phyloP scores from a whole-genome alignment of 2,329 filamentous ascomycete genomes.

The Pseudocercospora pini-densiflorae region DNA sequence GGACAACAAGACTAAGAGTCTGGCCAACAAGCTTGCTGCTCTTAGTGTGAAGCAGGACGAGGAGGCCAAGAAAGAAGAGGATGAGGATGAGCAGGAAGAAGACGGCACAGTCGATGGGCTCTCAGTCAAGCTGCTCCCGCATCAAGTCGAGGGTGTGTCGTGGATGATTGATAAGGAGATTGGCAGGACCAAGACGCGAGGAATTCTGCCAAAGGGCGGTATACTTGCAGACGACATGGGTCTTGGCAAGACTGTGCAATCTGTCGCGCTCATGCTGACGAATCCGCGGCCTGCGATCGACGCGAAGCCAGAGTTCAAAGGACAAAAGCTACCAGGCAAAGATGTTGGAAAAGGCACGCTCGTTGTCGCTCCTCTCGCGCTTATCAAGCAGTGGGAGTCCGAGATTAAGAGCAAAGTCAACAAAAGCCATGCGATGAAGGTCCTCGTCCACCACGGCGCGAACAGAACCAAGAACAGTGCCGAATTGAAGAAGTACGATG shows the following conservation, averaged over 20 bases:
- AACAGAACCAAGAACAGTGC: slow-evolving; percentile 78
- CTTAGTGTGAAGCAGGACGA: slow-evolving; percentile 50
- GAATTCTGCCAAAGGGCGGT: slow-evolving; percentile 81
- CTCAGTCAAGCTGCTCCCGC: slow-evolving; percentile 84
- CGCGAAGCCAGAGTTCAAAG: slow-evolving; percentile 55
- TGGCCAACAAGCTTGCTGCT: slow-evolving; percentile 51
- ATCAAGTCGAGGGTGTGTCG: slow-evolving; percentile 89
- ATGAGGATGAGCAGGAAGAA: slow-evolving; percentile 51
- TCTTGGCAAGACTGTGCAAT: slow-evolving; percentile 93
- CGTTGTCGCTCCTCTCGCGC: slow-evolving; percentile 87
- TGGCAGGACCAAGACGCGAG: slow-evolving; percentile 80
- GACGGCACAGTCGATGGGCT: slow-evolving; percentile 77
- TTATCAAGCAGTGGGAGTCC: slow-evolving; percentile 96
- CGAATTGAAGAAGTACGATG: slow-evolving; percentile 83
- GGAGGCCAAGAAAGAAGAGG: slow-evolving; percentile 53
- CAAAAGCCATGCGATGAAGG: slow-evolving; percentile 70
- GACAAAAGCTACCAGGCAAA: slow-evolving; percentile 69
- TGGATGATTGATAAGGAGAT: slow-evolving; percentile 97
- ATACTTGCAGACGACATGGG: slow-evolving; percentile 98
- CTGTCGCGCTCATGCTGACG: slow-evolving; percentile 82
- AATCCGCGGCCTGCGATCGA: slow-evolving; percentile 67
- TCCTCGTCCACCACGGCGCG: slow-evolving; percentile 89
- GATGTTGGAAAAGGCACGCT: slow-evolving; percentile 78
- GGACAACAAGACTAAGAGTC: slow-evolving; percentile 43
- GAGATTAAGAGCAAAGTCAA: slow-evolving; percentile 86